These are phyloP conservation scores for Coccomyxa sp. DNA, from an alignment of 139 green algal genomes.

Conservation along the genomic window DNA sequence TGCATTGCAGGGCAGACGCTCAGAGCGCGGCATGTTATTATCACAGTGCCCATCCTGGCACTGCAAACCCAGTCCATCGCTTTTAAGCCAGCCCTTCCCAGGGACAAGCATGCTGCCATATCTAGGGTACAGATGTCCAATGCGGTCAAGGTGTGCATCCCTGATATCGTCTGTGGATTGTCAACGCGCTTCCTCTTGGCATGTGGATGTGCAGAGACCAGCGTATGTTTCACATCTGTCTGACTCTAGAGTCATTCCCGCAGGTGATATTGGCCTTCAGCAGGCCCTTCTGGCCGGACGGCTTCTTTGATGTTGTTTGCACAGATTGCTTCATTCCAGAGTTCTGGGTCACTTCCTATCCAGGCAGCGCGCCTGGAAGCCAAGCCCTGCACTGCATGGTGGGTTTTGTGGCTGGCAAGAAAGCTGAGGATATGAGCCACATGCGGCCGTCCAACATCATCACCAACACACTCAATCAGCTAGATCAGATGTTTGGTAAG, in stretches of 20 bases:
- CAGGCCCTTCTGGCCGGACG: conserved; percentile 63
- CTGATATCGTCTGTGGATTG: no score
- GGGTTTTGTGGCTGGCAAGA: conserved; percentile 62
- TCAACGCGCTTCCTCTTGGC: no score
- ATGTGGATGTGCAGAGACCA: no score
- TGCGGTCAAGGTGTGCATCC: conserved; percentile 8
- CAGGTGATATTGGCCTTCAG: conserved; percentile 55
- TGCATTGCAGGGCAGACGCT: no score
- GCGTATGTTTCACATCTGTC: no score
- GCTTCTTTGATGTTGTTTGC: conserved; percentile 81
- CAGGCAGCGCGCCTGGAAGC: conserved; percentile 12
- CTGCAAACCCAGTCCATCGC: conserved; percentile 42
- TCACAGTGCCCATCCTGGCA: conserved; percentile 49
- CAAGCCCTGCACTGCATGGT: conserved; percentile 26
- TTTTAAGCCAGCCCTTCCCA: conserved; percentile 66
- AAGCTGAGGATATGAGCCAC: conserved; percentile 35
- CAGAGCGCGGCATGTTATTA: conserved; percentile 30
- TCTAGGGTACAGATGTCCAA: conserved; percentile 26
- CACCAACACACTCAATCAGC: conserved; percentile 47
- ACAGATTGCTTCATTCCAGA: conserved; percentile 71
- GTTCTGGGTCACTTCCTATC: conserved; percentile 71
- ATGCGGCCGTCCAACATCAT: conserved; percentile 40
- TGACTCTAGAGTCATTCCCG: no score
- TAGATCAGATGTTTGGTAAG: conserved; percentile 70
- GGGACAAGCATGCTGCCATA: conserved; percentile 40